Conservation (phyloP, 2,329 filamentous ascomycete genomes). For the Chaetomiaceae sp. region DNA sequence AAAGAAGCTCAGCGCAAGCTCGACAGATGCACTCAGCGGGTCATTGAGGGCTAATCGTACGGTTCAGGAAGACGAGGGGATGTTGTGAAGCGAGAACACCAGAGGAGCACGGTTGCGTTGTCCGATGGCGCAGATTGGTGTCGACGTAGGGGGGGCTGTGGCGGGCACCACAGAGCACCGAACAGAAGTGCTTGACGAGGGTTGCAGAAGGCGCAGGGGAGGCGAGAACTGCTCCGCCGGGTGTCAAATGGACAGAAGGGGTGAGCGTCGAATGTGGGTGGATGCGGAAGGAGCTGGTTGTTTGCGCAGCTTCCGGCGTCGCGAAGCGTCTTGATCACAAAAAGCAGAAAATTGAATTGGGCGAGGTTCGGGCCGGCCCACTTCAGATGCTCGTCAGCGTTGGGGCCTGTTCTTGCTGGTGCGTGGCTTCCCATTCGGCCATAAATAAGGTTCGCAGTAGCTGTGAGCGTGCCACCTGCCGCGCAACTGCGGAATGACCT, state of each 20-base stretch:
- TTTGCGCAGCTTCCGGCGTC: constrained; percentile 16
- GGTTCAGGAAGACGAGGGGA: neutral
- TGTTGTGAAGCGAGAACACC: neutral
- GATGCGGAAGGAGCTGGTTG: constrained; percentile 11
- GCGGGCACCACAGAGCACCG: too few relatives aligned
- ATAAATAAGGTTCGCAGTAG: too few relatives aligned
- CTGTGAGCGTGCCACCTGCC: too few relatives aligned
- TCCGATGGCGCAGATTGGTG: neutral
- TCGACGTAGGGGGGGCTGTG: neutral
- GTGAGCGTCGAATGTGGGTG: neutral
- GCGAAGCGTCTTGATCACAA: constrained; percentile 12
- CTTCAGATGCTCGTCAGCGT: too few relatives aligned
- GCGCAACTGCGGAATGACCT: too few relatives aligned
- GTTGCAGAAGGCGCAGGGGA: neutral
- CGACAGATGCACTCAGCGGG: neutral
- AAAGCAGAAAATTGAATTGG: constrained; percentile 21
- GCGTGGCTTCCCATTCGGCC: too few relatives aligned
- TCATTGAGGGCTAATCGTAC: neutral
- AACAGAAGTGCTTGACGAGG: too few relatives aligned
- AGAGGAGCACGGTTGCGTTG: constrained; percentile 2
- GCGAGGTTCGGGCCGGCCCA: constrained; percentile 17
- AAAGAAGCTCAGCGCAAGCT: constrained; percentile 8
- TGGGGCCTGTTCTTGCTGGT: too few relatives aligned
- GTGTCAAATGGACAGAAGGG: neutral
- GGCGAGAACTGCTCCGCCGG: neutral